These are phyloP conservation scores for Phaffia tasmanica DNA, from an alignment of 768 basidiomycete species.

Conservation along the genomic window DNA sequence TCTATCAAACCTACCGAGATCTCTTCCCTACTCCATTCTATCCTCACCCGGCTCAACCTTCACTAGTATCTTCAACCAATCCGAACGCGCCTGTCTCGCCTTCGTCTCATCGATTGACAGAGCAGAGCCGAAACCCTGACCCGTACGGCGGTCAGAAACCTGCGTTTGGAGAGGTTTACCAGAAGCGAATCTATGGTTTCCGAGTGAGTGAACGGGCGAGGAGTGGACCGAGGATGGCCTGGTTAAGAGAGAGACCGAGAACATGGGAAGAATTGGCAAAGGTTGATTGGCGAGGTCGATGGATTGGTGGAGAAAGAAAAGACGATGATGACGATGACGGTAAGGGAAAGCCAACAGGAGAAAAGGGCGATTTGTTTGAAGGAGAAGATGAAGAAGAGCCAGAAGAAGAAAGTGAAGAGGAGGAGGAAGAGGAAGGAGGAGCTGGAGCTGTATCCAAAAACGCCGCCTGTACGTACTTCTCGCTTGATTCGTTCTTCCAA, in stretches of 20 bases:
- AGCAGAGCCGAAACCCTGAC: constrained; percentile 64
- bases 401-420: constrained; percentile 4
- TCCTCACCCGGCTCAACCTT: constrained; percentile 41
- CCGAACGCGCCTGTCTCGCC: constrained; percentile 24
- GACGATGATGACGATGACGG: constrained; percentile 44
- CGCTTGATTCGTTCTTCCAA: too few species aligned
- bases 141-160: constrained; percentile 58
- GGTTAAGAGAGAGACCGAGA: constrained; percentile 80
- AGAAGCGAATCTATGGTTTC: constrained; percentile 92
- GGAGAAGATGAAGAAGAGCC: constrained; percentile 12
- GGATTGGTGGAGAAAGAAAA: constrained; percentile 41
- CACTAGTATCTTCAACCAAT: constrained; percentile 23
- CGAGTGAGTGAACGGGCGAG: constrained; percentile 90
- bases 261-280: constrained; percentile 65
- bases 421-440: not conserved
- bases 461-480: too few species aligned
- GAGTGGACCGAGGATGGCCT: constrained; percentile 92
- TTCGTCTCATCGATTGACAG: constrained; percentile 11
- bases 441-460: not conserved
- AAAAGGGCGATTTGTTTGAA: constrained; percentile 23
- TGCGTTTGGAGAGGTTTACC: constrained; percentile 74
- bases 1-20: constrained; percentile 96
- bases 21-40: constrained; percentile 88
- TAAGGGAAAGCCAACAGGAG: constrained; percentile 13
- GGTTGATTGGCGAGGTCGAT: constrained; percentile 83